A percentile compares a stretch with the other conserved stretches of the same genome.
Evolutionary conservation across 371 early-diverging fungal genomes (phyloP).

Genomic region (Mucor piriformis): DNA sequence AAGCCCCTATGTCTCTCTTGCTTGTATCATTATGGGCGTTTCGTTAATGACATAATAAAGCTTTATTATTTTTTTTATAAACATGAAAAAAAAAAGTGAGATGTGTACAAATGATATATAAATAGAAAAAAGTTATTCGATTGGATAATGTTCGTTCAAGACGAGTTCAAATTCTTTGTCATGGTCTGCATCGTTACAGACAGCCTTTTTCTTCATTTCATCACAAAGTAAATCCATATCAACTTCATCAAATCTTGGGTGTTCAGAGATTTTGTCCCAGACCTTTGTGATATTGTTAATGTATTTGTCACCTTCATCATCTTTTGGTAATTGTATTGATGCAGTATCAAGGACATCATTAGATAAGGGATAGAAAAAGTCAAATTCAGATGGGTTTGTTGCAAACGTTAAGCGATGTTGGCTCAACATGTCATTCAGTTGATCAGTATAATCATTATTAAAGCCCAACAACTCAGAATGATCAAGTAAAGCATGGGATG

Average conservation of each 20-base stretch:
- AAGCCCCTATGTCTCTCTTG: conserved; percentile 85
- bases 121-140: neutral
- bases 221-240: conserved; percentile 59
- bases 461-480: conserved; percentile 21
- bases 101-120: neutral
- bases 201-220: conserved; percentile 61
- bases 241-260: conserved; percentile 59
- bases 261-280: conserved; percentile 59
- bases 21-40: conserved; percentile 81
- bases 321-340: conserved; percentile 1
- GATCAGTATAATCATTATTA: conserved; percentile 6
- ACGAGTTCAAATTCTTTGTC: conserved; percentile 15
- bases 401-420: conserved; percentile 11
- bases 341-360: conserved; percentile 7
- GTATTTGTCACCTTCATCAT: conserved; percentile 29
- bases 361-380: conserved; percentile 25
- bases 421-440: conserved; percentile 13
- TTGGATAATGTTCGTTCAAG: conserved; percentile 16
- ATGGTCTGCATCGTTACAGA: conserved; percentile 28
- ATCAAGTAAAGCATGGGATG: conserved; percentile 19
- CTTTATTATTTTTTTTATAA: conserved; percentile 2
- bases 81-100: conserved; percentile 6
- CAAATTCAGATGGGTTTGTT: conserved; percentile 26
- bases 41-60: conserved; percentile 54
- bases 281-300: conserved; percentile 55